Conservation (phyloP, 2,329 filamentous ascomycete species). For the Cordyceps farinosa region DNA sequence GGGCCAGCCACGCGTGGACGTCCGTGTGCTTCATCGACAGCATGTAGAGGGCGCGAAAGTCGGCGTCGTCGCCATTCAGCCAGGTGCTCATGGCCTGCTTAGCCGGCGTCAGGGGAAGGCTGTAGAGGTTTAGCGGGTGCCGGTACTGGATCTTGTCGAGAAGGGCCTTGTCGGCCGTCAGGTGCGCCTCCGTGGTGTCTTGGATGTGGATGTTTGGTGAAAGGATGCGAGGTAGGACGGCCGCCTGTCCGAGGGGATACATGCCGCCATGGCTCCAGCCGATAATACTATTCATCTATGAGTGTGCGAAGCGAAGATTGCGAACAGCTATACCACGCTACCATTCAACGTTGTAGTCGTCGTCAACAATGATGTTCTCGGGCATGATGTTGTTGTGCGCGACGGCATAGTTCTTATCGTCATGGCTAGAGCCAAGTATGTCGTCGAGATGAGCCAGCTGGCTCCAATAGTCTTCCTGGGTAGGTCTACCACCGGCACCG, state of each 20-base stretch:
- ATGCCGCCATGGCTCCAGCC: not conserved
- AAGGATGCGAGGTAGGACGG: constrained; percentile 3
- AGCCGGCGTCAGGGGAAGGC: not conserved
- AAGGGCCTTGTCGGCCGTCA: not conserved
- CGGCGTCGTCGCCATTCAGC: not conserved
- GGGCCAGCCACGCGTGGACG: not conserved
- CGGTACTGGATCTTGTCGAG: not conserved
- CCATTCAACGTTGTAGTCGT: constrained; percentile 4
- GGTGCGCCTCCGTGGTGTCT: not conserved
- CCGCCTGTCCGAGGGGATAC: not conserved
- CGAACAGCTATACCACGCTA: not conserved
- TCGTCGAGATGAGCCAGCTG: not conserved
- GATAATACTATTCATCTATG: not conserved
- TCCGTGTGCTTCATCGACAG: not conserved
- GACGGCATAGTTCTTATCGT: not conserved
- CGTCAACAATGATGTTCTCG: constrained; percentile 1
- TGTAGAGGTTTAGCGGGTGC: not conserved
- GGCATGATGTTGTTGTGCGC: not conserved
- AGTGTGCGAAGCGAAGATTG: not conserved
- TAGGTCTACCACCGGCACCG: not conserved
- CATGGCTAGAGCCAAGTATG: not conserved
- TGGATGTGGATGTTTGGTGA: not conserved
- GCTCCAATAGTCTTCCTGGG: not conserved
- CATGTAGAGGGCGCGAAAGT: constrained; percentile 5
- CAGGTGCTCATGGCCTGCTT: not conserved